Percentiles rank a stretch among this genome's conserved stretches.
phyloP scores from a whole-genome alignment of 495 filamentous ascomycete species.

The Penicillium crystallinum region DNA sequence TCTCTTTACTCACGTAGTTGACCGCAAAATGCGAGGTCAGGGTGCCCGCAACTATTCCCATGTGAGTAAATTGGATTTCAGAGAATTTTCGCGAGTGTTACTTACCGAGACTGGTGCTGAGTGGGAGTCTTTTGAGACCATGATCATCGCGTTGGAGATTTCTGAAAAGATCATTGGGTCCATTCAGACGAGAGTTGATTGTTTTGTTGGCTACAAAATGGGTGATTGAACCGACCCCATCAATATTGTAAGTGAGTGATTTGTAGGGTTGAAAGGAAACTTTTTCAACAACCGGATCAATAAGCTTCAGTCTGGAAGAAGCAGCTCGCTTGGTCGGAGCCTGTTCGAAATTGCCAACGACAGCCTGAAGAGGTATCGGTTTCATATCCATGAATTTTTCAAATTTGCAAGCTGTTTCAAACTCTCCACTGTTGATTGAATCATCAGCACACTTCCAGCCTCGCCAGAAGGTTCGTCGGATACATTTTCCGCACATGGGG shows the following conservation, averaged over 20 bases:
- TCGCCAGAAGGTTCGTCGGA: slow-evolving; percentile 55
- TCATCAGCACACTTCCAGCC: slow-evolving; percentile 55
- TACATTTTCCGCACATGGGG: slow-evolving; percentile 61
- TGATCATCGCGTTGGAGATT: slow-evolving; percentile 56
- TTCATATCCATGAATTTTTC: slow-evolving; percentile 6
- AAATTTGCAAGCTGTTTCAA: slow-evolving; percentile 19
- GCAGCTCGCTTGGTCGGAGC: slow-evolving; percentile 23
- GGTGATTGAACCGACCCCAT: slow-evolving; percentile 51
- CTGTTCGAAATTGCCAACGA: slow-evolving; percentile 29
- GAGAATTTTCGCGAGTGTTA: not conserved
- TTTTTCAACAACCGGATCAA: slow-evolving; percentile 16
- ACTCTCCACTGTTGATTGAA: not conserved
- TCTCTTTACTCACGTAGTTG: slow-evolving; percentile 57
- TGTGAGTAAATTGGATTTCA: not conserved
- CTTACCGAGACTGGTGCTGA: slow-evolving; percentile 39
- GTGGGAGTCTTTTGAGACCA: slow-evolving; percentile 51
- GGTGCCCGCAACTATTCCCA: slow-evolving; percentile 33
- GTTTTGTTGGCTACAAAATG: slow-evolving; percentile 53
- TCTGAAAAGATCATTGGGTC: slow-evolving; percentile 60
- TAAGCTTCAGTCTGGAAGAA: slow-evolving; percentile 9
- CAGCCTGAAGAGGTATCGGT: slow-evolving; percentile 30
- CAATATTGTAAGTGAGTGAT: slow-evolving; percentile 31
- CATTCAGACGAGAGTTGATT: slow-evolving; percentile 46
- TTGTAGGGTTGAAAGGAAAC: slow-evolving; percentile 18
- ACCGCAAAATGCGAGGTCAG: slow-evolving; percentile 63